A percentile compares a stretch with the other conserved stretches of the same genome.
phyloP scores from a whole-genome alignment of 2,329 filamentous ascomycete genomes.

The Aspergillus felis region DNA sequence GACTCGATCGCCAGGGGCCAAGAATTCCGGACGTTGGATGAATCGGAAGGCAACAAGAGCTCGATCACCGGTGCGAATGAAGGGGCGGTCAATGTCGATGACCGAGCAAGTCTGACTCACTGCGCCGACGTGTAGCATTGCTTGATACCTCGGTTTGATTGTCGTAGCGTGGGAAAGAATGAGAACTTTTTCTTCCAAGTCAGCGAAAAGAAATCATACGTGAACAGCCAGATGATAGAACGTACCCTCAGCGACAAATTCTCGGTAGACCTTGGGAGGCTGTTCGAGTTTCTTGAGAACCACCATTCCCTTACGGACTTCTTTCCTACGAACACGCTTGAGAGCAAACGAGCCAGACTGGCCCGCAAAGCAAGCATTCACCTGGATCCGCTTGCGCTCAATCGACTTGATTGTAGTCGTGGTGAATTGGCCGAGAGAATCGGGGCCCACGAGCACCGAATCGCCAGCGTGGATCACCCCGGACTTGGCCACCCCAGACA shows the following conservation, averaged over 20 bases:
- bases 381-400: constrained; percentile 85
- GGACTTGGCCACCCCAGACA: constrained; percentile 86
- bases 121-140: constrained; percentile 94
- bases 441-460: constrained; percentile 80
- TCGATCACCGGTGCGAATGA: constrained; percentile 91
- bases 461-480: constrained; percentile 90
- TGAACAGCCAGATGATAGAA: neutral
- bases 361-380: constrained; percentile 82
- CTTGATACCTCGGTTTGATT: constrained; percentile 94
- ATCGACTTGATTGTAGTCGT: constrained; percentile 86
- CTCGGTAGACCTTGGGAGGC: constrained; percentile 67
- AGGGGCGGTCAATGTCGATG: constrained; percentile 94
- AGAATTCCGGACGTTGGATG: constrained; percentile 87
- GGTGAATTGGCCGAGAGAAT: constrained; percentile 83
- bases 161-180: constrained; percentile 95
- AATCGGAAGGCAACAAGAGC: constrained; percentile 93
- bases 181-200: constrained; percentile 55
- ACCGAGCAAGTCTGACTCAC: constrained; percentile 95
- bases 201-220: constrained; percentile 3
- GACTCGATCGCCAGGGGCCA: constrained; percentile 81
- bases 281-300: constrained; percentile 80
- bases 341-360: constrained; percentile 91
- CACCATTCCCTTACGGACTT: constrained; percentile 97
- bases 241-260: constrained; percentile 74
- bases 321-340: constrained; percentile 80